phyloP scores from a whole-genome alignment of 1,284 basidiomycete species.

The Amylostereum areolatum region DNA sequence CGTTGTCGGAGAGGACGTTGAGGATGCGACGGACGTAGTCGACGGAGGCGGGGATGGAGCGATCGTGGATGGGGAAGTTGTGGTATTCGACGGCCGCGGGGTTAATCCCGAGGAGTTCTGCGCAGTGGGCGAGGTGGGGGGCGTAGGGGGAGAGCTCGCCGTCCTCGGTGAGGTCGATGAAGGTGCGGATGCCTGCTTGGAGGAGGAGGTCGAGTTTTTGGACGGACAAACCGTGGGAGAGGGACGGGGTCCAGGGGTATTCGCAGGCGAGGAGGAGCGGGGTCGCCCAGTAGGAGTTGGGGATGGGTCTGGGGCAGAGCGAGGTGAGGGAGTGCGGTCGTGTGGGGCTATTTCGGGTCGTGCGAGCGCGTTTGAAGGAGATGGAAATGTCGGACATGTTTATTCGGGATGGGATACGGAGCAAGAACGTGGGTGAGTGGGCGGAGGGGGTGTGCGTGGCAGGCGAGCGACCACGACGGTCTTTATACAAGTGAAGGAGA shows the following conservation, averaged over 20 bases:
- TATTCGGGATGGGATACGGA: no score
- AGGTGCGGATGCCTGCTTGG: conserved; percentile 64
- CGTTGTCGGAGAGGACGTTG: conserved; percentile 51
- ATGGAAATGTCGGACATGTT: no score
- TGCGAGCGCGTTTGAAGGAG: no score
- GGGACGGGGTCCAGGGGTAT: conserved; percentile 64
- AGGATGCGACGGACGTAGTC: conserved; percentile 53
- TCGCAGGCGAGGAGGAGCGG: conserved; percentile 67
- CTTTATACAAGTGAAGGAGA: no score
- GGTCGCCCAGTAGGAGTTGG: conserved; percentile 79
- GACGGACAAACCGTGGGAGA: conserved; percentile 24
- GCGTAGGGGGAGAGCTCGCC: conserved; percentile 65
- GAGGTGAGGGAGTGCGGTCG: conserved; percentile 17
- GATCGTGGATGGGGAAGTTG: conserved; percentile 69
- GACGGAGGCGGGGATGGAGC: conserved; percentile 50
- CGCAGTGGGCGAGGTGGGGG: conserved; percentile 47
- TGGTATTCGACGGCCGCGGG: conserved; percentile 55
- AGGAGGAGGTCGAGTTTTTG: conserved; percentile 65
- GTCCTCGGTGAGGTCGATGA: conserved; percentile 71
- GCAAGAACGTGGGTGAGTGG: no score
- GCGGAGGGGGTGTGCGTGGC: no score
- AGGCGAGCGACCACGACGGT: no score
- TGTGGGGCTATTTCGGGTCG: not conserved
- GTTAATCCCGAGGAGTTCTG: conserved; percentile 48
- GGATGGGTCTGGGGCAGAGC: conserved; percentile 50